A percentile compares a stretch with the other conserved stretches of the same genome.
phyloP scores from a whole-genome alignment of 164 flowering plant species.

The Liriodendron chinense region DNA sequence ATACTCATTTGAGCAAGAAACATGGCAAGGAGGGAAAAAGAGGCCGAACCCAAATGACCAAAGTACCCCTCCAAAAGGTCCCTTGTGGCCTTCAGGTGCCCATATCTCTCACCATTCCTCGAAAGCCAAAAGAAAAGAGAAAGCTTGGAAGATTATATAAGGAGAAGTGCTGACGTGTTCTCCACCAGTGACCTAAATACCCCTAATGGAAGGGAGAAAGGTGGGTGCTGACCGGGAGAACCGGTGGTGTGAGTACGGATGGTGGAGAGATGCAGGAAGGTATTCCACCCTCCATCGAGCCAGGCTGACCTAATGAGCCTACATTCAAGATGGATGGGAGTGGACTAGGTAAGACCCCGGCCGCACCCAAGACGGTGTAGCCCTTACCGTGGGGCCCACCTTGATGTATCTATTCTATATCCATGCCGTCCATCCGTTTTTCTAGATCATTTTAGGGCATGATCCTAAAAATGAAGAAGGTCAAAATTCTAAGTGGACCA shows the following conservation, averaged over 20 bases:
- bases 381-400: too few species aligned
- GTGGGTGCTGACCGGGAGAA: background rate
- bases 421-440: too few species aligned
- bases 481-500: too few species aligned
- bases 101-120: background rate
- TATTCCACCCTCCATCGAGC: too few species aligned
- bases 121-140: background rate
- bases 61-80: background rate
- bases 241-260: background rate
- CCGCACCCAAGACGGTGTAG: too few species aligned
- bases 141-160: background rate
- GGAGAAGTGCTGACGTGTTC: background rate
- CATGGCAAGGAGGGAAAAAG: background rate
- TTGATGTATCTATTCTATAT: too few species aligned
- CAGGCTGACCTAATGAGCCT: too few species aligned
- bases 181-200: background rate
- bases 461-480: too few species aligned
- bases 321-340: too few species aligned
- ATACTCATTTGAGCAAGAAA: slow-evolving; percentile 1
- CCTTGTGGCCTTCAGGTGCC: background rate
- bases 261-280: too few species aligned
- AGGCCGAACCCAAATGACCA: background rate
- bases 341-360: too few species aligned
- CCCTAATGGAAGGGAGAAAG: background rate
- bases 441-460: too few species aligned